phyloP scores from a whole-genome alignment of 352 stramenopile genomes.

The Phytophthora fragariaefolia region DNA sequence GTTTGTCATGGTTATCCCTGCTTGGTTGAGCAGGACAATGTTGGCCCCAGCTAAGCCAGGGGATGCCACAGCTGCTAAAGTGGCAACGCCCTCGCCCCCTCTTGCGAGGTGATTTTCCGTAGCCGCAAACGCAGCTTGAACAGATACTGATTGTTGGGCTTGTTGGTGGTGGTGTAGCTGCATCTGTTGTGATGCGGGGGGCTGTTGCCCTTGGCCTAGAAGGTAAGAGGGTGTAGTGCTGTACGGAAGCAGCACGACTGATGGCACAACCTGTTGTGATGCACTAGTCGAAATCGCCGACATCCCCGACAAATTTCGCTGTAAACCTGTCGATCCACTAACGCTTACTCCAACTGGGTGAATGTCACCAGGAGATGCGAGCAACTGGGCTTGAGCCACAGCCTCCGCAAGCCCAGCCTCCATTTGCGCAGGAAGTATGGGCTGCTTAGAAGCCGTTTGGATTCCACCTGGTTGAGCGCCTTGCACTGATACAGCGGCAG shows the following conservation, averaged over 20 bases:
- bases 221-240: slow-evolving; percentile 24
- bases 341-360: slow-evolving; percentile 5
- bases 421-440: slow-evolving; percentile 27
- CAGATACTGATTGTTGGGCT: background rate
- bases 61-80: slow-evolving; percentile 19
- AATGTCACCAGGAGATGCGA: slow-evolving; percentile 6
- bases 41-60: slow-evolving; percentile 18
- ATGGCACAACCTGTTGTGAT: slow-evolving; percentile 30
- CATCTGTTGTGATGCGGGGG: slow-evolving; percentile 2
- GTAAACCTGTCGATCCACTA: slow-evolving; percentile 14
- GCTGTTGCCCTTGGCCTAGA: slow-evolving; percentile 17
- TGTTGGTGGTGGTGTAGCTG: slow-evolving; percentile 8
- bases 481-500: background rate
- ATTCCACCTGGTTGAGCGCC: slow-evolving; percentile 1
- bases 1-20: slow-evolving; percentile 13
- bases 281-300: slow-evolving; percentile 6
- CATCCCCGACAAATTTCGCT: slow-evolving; percentile 9
- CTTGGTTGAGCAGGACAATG: slow-evolving; percentile 33
- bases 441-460: slow-evolving; percentile 14
- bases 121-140: slow-evolving; percentile 19
- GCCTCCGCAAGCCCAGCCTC: slow-evolving; percentile 33
- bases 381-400: slow-evolving; percentile 31
- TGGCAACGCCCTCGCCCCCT: slow-evolving; percentile 20
- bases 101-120: background rate
- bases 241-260: slow-evolving; percentile 44